A percentile compares a stretch with the other conserved stretches of the same genome.
Conservation (phyloP, 805 yeast genomes). For the Millerozyma miso region DNA sequence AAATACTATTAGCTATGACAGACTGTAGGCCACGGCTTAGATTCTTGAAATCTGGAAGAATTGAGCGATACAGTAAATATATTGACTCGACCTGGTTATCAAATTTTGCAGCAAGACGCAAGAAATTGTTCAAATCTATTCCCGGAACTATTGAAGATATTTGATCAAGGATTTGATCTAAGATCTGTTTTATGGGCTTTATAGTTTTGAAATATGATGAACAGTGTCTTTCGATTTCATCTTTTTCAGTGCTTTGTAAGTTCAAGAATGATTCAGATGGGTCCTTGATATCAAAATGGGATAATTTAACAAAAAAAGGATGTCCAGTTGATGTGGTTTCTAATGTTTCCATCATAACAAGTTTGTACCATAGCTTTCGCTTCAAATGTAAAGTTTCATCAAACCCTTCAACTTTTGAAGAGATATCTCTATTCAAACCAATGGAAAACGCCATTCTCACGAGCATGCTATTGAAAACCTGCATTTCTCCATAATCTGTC, state of each 20-base stretch:
- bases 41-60: background rate
- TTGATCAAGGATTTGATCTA: background rate
- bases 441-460: conserved; percentile 43
- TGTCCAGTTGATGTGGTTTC: background rate
- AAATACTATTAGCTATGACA: background rate
- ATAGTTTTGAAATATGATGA: background rate
- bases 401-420: conserved; percentile 18
- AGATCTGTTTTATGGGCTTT: background rate
- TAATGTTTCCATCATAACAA: background rate
- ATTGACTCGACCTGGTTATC: background rate
- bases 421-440: conserved; percentile 43
- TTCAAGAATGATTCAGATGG: background rate
- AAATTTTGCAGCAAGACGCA: background rate
- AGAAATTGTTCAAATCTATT: background rate
- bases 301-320: background rate
- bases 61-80: background rate
- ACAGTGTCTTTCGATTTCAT: background rate
- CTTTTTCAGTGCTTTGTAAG: background rate
- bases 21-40: background rate
- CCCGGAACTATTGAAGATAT: background rate
- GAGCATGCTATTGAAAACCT: conserved; percentile 23
- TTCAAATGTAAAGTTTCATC: conserved; percentile 2
- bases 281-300: background rate
- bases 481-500: conserved; percentile 30
- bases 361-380: conserved; percentile 4